phyloP scores from a whole-genome alignment of 2,329 filamentous ascomycete genomes.

The Myriosclerotinia scirpicola region DNA sequence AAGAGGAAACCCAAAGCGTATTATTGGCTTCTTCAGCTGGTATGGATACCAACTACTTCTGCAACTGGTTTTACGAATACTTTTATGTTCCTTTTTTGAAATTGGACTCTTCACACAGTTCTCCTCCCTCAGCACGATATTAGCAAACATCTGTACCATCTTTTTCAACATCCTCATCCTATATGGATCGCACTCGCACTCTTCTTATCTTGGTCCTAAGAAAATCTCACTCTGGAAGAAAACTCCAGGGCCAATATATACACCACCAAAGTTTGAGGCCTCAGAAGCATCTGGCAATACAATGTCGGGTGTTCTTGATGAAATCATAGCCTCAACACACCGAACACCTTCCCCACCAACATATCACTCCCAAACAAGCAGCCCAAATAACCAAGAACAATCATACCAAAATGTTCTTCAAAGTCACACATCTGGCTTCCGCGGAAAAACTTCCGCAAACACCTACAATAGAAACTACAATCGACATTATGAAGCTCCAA shows the following conservation, averaged over 20 bases:
- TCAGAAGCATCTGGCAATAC: conserved; percentile 43
- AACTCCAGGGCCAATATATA: conserved; percentile 32
- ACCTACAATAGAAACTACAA: conserved; percentile 8
- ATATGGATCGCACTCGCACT: conserved; percentile 22
- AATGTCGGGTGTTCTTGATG: conserved; percentile 45
- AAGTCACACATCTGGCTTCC: neutral
- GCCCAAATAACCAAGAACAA: neutral
- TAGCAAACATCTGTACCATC: conserved; percentile 56
- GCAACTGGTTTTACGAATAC: conserved; percentile 52
- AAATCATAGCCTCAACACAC: conserved; percentile 21
- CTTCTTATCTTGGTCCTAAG: conserved; percentile 32
- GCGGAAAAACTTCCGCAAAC: neutral
- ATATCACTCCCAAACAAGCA: neutral
- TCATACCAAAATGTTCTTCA: neutral
- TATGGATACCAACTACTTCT: conserved; percentile 64
- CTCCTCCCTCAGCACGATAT: conserved; percentile 27
- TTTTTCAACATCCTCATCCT: conserved; percentile 43
- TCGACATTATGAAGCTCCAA: neutral
- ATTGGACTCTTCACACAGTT: conserved; percentile 30
- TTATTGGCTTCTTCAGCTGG: conserved; percentile 62
- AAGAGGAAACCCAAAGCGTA: conserved; percentile 54
- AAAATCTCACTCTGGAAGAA: conserved; percentile 53
- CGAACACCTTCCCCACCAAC: conserved; percentile 14
- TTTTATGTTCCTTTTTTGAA: conserved; percentile 43
- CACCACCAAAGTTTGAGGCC: conserved; percentile 31